A percentile compares a stretch with the other conserved stretches of the same genome.
Conservation (phyloP, 306 rosid genomes). For the Alnus rubra region DNA sequence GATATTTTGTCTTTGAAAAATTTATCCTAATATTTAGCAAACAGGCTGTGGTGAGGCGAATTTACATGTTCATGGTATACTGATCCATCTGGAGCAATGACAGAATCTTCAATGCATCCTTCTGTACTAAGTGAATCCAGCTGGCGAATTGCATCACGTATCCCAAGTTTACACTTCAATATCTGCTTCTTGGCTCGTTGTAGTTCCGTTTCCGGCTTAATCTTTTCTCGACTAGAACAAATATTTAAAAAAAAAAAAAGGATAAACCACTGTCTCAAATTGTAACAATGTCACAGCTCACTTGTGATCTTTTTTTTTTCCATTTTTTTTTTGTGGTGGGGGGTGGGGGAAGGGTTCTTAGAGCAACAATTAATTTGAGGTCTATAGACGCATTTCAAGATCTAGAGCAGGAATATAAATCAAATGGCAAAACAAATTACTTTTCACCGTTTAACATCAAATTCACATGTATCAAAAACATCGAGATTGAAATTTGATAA, state of each 20-base stretch:
- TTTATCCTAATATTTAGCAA: background rate
- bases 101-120: slow-evolving; percentile 76
- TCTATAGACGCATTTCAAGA: background rate
- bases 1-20: background rate
- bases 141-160: slow-evolving; percentile 74
- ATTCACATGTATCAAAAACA: background rate
- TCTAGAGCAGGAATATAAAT: background rate
- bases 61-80: slow-evolving; percentile 73
- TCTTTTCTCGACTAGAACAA: slow-evolving; percentile 77
- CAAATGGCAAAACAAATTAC: background rate
- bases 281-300: background rate
- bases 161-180: slow-evolving; percentile 76
- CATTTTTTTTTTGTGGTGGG: too few relatives aligned
- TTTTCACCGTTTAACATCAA: background rate
- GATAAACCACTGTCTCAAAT: slow-evolving; percentile 2
- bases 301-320: background rate
- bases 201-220: slow-evolving; percentile 85
- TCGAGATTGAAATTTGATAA: background rate
- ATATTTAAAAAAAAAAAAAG: slow-evolving; percentile 22
- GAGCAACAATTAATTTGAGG: background rate
- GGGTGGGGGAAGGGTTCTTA: background rate
- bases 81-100: slow-evolving; percentile 76
- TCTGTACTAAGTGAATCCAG: slow-evolving; percentile 72
- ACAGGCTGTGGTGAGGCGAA: slow-evolving; percentile 13
- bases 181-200: slow-evolving; percentile 82